Base-by-base conservation (phyloP, 306 rosid genomes). In the Urtica urens region DNA sequence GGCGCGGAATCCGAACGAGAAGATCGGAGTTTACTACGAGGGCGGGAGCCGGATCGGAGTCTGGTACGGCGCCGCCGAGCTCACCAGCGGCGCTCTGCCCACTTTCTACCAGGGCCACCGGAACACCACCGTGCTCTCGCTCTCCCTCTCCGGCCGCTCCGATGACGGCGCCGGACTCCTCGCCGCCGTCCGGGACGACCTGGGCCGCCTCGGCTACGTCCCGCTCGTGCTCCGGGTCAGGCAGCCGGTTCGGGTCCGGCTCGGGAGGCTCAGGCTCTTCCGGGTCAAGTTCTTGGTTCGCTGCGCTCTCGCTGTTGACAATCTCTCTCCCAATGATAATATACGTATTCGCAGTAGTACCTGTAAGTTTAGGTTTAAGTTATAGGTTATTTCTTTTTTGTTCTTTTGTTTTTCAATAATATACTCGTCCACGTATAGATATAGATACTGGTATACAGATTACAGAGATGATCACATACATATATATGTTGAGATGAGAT, bases 91-190 rank as follows among this genome's bases (percentile, higher is more conserved):
- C 52, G 81, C 86, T 12, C 30, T 88, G 65, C 94, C 95, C 3
- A 74, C 55, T 29, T 88, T 88, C 70, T 88, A 88, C 48, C 95
- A 88, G 39, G 96, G 96, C 10, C 95, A 83, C 39, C 65, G 42
- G 15, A 88, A 83, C 70, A 88, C 73, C 1, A 88, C 93, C 1
- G 76, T 63, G 65, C 73, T 88, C 23, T 16, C 66, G 41, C 49
- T 83, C 18, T 34, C 67, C 4, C 24, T 88, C 31, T 10, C 64
- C 0, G 95, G 96, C 10, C 70, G 68, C 37, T 70, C 71, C 5
- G 72, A 63, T 6, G 66, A 88, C 58, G 88, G 83, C 6, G 55
- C 49, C 10, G 69, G 28, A 0, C 29, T 83, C 3, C 0, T 53
- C 0, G 46, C 1, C 24, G 12, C 40, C 0, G 1, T 83, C 11